Percentiles rank a stretch among this genome's conserved stretches.
These are phyloP conservation scores for Aspergillus incahuasiensis DNA, from an alignment of 495 filamentous ascomycete species.

Conservation along the genomic window DNA sequence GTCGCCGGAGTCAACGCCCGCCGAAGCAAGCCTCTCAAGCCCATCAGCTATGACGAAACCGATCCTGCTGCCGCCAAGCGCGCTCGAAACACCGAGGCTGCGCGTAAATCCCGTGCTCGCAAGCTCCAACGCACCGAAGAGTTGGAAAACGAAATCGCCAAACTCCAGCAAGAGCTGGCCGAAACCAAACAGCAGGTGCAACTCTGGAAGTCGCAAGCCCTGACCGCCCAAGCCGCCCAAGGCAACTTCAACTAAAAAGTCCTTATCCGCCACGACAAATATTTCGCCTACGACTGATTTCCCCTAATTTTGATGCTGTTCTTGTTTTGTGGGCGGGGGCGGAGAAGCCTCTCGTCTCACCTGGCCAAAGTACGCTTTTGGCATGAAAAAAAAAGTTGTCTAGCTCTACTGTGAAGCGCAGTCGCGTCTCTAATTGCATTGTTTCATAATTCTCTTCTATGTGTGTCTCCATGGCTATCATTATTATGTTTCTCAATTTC, in stretches of 20 bases:
- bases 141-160: slow-evolving; percentile 51
- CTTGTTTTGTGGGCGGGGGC: slow-evolving; percentile 30
- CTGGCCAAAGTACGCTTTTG: slow-evolving; percentile 29
- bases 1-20: slow-evolving; percentile 66
- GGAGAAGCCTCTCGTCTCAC: slow-evolving; percentile 26
- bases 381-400: too few relatives aligned
- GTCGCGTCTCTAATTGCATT: slow-evolving; percentile 23
- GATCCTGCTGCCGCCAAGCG: slow-evolving; percentile 86
- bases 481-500: slow-evolving; percentile 7
- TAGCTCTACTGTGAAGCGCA: slow-evolving; percentile 1
- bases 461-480: slow-evolving; percentile 7
- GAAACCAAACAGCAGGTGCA: slow-evolving; percentile 52
- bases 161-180: slow-evolving; percentile 38
- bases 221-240: slow-evolving; percentile 27
- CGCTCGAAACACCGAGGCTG: slow-evolving; percentile 90
- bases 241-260: slow-evolving; percentile 16
- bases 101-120: slow-evolving; percentile 86
- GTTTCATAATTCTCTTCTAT: too few relatives aligned
- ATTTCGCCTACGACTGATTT: not conserved
- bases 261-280: not conserved
- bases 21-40: slow-evolving; percentile 73
- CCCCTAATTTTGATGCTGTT: slow-evolving; percentile 13
- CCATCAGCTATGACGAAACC: slow-evolving; percentile 52
- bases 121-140: slow-evolving; percentile 66
- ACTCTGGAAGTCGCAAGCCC: slow-evolving; percentile 55